These are phyloP conservation scores for Lobosporangium transversale DNA, from an alignment of 192 early-diverging fungal genomes.

Conservation along the genomic window DNA sequence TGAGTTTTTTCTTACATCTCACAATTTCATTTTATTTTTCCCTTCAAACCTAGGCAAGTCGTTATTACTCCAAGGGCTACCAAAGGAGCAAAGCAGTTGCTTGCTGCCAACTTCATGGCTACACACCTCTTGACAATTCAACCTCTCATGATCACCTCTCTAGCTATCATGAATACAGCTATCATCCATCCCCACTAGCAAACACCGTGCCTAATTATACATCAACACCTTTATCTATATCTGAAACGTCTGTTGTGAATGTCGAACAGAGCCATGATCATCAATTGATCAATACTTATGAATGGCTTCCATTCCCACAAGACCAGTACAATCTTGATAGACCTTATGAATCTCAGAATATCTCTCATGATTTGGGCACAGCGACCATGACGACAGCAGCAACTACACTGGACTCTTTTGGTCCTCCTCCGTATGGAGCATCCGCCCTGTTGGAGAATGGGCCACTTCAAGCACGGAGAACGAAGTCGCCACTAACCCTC, in stretches of 20 bases:
- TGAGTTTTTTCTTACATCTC: no score
- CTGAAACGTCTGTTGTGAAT: no score
- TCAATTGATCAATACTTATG: neutral
- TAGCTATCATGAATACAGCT: no score
- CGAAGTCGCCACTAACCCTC: no score
- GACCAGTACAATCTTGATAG: neutral
- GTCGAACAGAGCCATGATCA: no score
- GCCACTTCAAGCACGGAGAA: no score
- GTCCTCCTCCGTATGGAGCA: no score
- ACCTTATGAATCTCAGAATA: neutral
- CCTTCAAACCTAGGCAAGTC: no score
- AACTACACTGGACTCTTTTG: neutral
- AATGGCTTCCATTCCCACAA: constrained; percentile 24
- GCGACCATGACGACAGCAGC: no score
- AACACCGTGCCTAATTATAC: neutral
- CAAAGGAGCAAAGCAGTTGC: constrained; percentile 3
- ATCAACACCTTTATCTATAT: neutral
- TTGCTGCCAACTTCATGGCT: constrained; percentile 3
- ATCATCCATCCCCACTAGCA: neutral
- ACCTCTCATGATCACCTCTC: constrained; percentile 1
- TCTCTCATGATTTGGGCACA: neutral
- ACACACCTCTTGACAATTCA: neutral
- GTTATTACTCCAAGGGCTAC: constrained; percentile 15
- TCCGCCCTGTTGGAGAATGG: no score
- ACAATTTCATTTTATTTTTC: no score